Evolutionary conservation across 768 basidiomycete genomes (phyloP), one percentile per base, ranked within the genome.

Genomic region (Austroboletus festivus): DNA sequence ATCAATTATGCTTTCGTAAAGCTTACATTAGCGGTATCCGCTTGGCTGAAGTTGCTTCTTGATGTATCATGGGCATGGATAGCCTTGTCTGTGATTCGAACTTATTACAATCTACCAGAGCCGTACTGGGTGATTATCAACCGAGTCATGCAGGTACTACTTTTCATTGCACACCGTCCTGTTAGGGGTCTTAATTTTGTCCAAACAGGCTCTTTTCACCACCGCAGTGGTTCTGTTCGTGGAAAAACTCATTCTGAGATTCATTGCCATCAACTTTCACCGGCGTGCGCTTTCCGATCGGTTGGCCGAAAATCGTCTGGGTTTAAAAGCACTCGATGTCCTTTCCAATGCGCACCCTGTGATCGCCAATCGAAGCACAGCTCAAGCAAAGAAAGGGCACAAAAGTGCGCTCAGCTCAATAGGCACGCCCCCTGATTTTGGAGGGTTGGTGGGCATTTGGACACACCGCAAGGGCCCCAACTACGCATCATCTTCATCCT

Each of bases 201-300:
- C 37, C 9, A 20, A 56, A 49, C 59, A 77, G 71, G 75, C 73
- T 28, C 56, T 80, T 34, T 81, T 80, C 53, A 61, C 75, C 11
- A 63, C 71, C 0, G 58, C 64, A 0, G 45, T 78, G 26, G 68
- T 80, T 39, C 59, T 81, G 1, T 70, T 80, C 12, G 72, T 63
- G 23, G 79, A 81, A 60, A 81, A 80, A 62, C 63, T 86, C 31
- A 81, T 85, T 63, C 64, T 91, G 26, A 85, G 82, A 57, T 82
- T 83, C 51, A 80, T 89, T 38, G 87, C 89, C 23, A 89, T 89
- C 68, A 86, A 81, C 55, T 91, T 90, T 62, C 87, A 90, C 62
- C 76, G 81, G 53, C 85, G 79, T 47, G 86, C 87, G 2, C 77
- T 89, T 19, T 81, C 85, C 10, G 87, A 89, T 46, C 82, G 87